Base-by-base conservation (phyloP, 2,329 filamentous ascomycete genomes). In the Penicillium fuscoglaucum region DNA sequence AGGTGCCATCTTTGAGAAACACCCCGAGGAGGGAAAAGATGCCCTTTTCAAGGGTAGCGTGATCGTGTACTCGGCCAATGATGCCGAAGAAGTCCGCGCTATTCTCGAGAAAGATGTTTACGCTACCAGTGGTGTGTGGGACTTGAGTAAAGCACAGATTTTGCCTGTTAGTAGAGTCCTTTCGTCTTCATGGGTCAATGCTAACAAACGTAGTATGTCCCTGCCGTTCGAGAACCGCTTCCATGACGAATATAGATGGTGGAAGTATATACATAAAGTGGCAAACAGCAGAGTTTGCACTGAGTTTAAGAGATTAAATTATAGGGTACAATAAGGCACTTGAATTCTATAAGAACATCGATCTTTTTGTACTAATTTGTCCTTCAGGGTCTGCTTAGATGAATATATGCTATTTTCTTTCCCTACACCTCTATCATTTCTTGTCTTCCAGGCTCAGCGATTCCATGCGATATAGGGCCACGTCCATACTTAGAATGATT, bases 51-150 rank as follows among this genome's bases (percentile, higher is more conserved):
- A 51, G 33, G 66, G 65, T 5, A 67, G 62, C 29, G 60, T 67
- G 50, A 52, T 64, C 26, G 58, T 67, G 7, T 66, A 63, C 51
- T 60, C 57, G 1, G 66, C 44, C 9, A 56, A 61, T 13, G 59
- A 33, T 26, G 46, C 33, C 6, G 63, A 65, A 19, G 31, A 33
- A 15, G 64, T 65, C 5, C 57, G 52, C 2, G 13, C 51, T 8
- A 47, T 66, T 21, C 60, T 66, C 9, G 53, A 59, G 3, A 58
- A 60, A 6, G 63, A 68, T 24, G 47, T 64, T 3, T 63, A 68
- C 12, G 55, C 64, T 1, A 63, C 48, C 3, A 64, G 57, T 41
- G 65, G 64, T 4, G 62, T 66, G 1, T 66, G 64, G 65, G 62
- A 68, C 39, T 17, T 67, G 45, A 58, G 60, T 6, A 66, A 58